phyloP scores from a whole-genome alignment of 768 basidiomycete species.

The Strobilomyces echinocephalus region DNA sequence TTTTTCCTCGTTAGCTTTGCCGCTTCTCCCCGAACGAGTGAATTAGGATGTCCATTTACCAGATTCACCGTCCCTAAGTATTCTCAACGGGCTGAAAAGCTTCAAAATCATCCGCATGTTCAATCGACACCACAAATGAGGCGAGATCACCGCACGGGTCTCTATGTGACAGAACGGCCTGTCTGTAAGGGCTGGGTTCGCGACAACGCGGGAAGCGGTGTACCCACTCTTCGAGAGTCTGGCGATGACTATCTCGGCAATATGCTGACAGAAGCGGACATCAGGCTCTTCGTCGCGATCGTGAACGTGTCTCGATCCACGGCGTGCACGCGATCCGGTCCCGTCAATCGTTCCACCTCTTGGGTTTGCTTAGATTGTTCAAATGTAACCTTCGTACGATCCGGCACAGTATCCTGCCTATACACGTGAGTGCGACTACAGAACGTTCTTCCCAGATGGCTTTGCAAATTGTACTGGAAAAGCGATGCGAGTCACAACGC shows the following conservation, averaged over 20 bases:
- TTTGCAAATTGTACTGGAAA: conserved; percentile 90
- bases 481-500: conserved; percentile 73
- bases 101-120: no score
- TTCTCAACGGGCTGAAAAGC: no score
- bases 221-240: conserved; percentile 69
- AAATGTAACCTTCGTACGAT: conserved; percentile 88
- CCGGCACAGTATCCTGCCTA: conserved; percentile 79
- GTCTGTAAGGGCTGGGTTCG: conserved; percentile 71
- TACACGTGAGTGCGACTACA: conserved; percentile 38
- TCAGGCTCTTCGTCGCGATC: conserved; percentile 90
- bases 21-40: no score
- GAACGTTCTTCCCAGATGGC: conserved; percentile 46
- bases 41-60: no score
- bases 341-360: background rate
- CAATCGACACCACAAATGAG: no score
- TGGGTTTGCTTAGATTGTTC: conserved; percentile 89
- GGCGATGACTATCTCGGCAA: conserved; percentile 84
- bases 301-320: conserved; percentile 37
- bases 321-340: background rate
- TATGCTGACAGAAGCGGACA: conserved; percentile 76
- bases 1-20: no score
- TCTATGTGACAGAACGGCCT: no score
- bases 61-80: no score
- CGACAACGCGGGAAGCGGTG: conserved; percentile 73
- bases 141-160: background rate